Percentiles rank a stretch among this genome's conserved stretches.
These are phyloP conservation scores for Trypanosoma avium DNA, from an alignment of 208 protist species.

Conservation along the genomic window DNA sequence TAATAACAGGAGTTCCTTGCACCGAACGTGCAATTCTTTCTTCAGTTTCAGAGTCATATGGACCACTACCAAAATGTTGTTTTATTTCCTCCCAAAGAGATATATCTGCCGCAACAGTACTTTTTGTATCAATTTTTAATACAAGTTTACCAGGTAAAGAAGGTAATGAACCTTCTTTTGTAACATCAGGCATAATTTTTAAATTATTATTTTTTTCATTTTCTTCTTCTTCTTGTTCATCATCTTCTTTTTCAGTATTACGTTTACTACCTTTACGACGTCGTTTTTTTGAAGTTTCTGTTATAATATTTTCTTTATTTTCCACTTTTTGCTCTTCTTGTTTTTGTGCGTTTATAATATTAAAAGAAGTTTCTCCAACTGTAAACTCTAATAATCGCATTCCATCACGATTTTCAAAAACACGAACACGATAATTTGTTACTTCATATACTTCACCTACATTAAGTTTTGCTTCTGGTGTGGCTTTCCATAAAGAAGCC, in stretches of 20 bases:
- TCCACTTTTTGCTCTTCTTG: not conserved
- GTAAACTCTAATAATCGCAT: slow-evolving; percentile 70
- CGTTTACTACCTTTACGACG: not conserved
- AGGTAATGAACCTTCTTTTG: not conserved
- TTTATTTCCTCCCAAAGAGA: slow-evolving; percentile 86
- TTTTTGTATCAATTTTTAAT: slow-evolving; percentile 85
- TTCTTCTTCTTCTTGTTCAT: not conserved
- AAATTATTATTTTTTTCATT: not conserved
- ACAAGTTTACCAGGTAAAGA: slow-evolving; percentile 37
- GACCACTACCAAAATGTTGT: slow-evolving; percentile 79
- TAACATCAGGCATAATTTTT: not conserved
- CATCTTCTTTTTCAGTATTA: not conserved
- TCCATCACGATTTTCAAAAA: slow-evolving; percentile 52
- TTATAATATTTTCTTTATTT: not conserved
- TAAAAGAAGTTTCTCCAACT: slow-evolving; percentile 13
- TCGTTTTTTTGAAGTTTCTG: not conserved
- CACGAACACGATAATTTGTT: slow-evolving; percentile 47
- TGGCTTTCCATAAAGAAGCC: slow-evolving; percentile 64
- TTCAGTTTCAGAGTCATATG: slow-evolving; percentile 65
- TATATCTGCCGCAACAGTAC: slow-evolving; percentile 78
- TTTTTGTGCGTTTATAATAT: not conserved
- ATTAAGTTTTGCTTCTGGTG: slow-evolving; percentile 16
- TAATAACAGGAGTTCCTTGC: slow-evolving; percentile 67
- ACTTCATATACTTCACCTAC: slow-evolving; percentile 60
- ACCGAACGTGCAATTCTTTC: slow-evolving; percentile 65